Base-by-base conservation (phyloP, 495 filamentous ascomycete genomes). In the Achaetomiella virescens region DNA sequence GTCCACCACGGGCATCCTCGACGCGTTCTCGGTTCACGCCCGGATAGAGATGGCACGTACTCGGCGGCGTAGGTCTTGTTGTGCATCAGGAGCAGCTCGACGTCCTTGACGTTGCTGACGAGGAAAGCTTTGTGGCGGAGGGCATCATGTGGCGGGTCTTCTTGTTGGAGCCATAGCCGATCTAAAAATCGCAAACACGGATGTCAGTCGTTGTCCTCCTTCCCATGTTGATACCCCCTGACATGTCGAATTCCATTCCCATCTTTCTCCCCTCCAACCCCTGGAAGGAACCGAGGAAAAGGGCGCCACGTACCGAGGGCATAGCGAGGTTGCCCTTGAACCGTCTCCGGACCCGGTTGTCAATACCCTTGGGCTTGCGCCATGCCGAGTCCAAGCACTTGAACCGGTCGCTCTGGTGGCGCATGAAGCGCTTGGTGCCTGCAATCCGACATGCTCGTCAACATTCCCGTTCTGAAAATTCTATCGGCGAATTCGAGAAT, bases 291-390 rank as follows among this genome's bases (percentile, higher is more conserved):
- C 31, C 33, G 41, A 35, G 27, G 27, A 44, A 36, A 35, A 17
- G 17, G 27, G 20, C 14, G 21, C 42, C 56, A 83, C 90, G 75
- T 89, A 97, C 92, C 81, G 90, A 95, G 75, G 93, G 93, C 92
- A 98, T 97, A 68, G 86, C 88, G 75, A 87, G 86, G 76, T 86
- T 87, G 66, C 91, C 88, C 84, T 91, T 91, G 81, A 96, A 97
- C 62, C 91, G 85, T 78, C 91, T 83, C 66, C 89, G 84, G 70
- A 92, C 89, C 54, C 84, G 76, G 69, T 71, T 71, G 61, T 98
- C 93, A 77, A 98, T 98, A 86, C 93, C 93, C 85, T 97, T 98
- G 51, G 93, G 93, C 83, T 98, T 98, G 78, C 93, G 87, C 93
- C 93, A 98, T 74, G 79, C 84, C 40, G 86, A 71, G 70, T 80